phyloP scores from a whole-genome alignment of 768 basidiomycete genomes.

The Strobilomyces dryophilus region DNA sequence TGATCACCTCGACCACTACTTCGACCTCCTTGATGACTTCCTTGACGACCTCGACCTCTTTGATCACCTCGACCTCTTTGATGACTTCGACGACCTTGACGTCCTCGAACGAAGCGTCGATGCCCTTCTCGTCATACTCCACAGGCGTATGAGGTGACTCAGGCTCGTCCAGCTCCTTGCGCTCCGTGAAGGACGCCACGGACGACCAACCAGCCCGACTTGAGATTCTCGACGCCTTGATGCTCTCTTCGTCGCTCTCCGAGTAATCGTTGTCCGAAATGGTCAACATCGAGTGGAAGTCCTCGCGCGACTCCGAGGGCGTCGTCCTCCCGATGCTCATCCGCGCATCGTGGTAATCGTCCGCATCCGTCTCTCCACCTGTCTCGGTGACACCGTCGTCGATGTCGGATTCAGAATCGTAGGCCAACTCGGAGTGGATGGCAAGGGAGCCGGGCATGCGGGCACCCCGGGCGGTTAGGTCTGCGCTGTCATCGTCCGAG shows the following conservation, averaged over 20 bases:
- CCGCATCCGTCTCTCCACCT: conserved; percentile 60
- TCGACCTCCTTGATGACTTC: conserved; percentile 35
- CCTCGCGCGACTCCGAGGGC: conserved; percentile 63
- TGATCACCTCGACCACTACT: conserved; percentile 30
- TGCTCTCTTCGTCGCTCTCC: conserved; percentile 62
- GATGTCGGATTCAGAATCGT: conserved; percentile 42
- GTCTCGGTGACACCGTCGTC: conserved; percentile 52
- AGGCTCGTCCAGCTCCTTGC: neutral
- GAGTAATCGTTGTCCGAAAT: conserved; percentile 65
- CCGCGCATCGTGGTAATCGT: conserved; percentile 74
- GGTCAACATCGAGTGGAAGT: conserved; percentile 75
- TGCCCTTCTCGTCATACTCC: conserved; percentile 51
- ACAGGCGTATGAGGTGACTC: conserved; percentile 18
- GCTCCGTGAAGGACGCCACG: conserved; percentile 20
- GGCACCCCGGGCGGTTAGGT: conserved; percentile 30
- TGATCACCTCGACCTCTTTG: conserved; percentile 30
- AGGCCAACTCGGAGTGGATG: conserved; percentile 27
- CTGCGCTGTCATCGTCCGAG: conserved; percentile 36
- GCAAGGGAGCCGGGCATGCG: conserved; percentile 22
- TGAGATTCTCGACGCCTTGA: conserved; percentile 58
- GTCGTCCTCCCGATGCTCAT: conserved; percentile 59
- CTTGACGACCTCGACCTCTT: conserved; percentile 23
- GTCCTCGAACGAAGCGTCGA: conserved; percentile 32
- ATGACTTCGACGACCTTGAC: conserved; percentile 28
- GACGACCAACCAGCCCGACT: conserved; percentile 27